Evolutionary conservation across 1,284 basidiomycete genomes (phyloP), one percentile per base, ranked within the genome.

Genomic region (Cutaneotrichosporon cyanovorans): DNA sequence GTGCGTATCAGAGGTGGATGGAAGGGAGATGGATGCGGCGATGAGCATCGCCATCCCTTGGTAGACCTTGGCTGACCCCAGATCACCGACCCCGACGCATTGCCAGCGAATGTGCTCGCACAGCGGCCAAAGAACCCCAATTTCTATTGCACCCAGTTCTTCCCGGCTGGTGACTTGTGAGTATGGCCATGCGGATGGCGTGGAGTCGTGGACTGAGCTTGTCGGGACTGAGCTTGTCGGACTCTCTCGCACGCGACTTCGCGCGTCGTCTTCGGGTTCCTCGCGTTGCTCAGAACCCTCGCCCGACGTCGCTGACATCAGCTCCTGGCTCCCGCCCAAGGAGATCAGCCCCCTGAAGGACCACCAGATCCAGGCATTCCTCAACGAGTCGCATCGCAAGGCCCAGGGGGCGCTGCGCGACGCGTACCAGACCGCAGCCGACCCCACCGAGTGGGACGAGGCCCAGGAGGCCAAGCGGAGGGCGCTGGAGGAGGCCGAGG

Each of bases 341-440:
- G 91, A 95, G 66, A 80, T 96, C 52, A 85, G 83, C 23, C 79
- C 79, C 53, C 78, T 96, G 31, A 80, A 82, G 60, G 70, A 75
- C 23, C 80, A 87, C 65, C 87, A 91, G 73, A 93, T 96, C 71
- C 78, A 85, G 57, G 77, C 82, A 6, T 95, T 82, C 73, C 80
- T 95, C 69, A 77, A 74, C 59, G 82, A 85, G 65, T 80, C 46
- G 72, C 75, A 69, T 60, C 73, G 72, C 69, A 90, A 88, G 74
- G 82, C 81, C 64, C 80, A 77, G 30, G 81, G 80, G 32, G 84
- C 89, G 36, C 80, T 97, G 35, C 72, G 84, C 33, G 70, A 78
- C 43, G 90, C 85, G 14, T 97, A 96, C 74, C 76, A 80, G 58
- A 81, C 85, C 57, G 90, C 91, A 5, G 76, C 83, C 39, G 81